Base-by-base conservation (phyloP, 108 stramenopile species). In the Cyclotella kingstonii region DNA sequence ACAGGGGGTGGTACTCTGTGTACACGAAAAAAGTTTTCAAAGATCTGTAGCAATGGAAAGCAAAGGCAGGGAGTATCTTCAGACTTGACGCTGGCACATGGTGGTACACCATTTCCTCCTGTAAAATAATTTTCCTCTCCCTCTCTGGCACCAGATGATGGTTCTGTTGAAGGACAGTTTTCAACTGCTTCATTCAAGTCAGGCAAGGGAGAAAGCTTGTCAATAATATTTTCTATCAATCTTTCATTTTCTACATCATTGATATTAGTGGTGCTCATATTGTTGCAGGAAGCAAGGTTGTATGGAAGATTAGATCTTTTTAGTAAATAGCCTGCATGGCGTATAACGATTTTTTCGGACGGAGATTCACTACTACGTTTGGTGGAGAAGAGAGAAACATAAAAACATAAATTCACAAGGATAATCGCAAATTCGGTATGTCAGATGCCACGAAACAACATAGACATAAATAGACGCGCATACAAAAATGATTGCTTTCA, bases 321-420 rank as follows among this genome's bases (percentile, higher is more conserved):
- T n/a, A 62, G 54, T 2, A 72, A 52, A 48, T 72, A 72, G 10
- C 70, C 70, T 26, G 62, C 70, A 63, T 72, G 70, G 46, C 70
- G 59, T 35, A 70, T 72, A 17, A 46, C 57, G 19, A 29, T 18
- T 28, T 7, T 17, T 11, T 51, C 49, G 35, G 45, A 10, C 10
- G 54, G 27, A 49, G 36, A 22, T 17, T 63, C 47, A 21, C 69
- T 71, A 47, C 17, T 40, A 15, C 31, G 9, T 63, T 6, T 36
- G 18, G 28, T 39, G 2, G 45, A 46, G 15, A 46, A 1, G 8
- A 22, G 45, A 19, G 10, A 30, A 51, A 1, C 29, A 51, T 30
- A 2, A 28, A 27, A 17, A 11, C 2, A 9, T 4, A 30, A 10
- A 27, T n/a, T n/a, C n/a, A n/a, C n/a, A n/a, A n/a, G n/a, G n/a